These are phyloP conservation scores for Cynanchum wilfordii DNA, from an alignment of 257 asterid species.

Conservation along the genomic window DNA sequence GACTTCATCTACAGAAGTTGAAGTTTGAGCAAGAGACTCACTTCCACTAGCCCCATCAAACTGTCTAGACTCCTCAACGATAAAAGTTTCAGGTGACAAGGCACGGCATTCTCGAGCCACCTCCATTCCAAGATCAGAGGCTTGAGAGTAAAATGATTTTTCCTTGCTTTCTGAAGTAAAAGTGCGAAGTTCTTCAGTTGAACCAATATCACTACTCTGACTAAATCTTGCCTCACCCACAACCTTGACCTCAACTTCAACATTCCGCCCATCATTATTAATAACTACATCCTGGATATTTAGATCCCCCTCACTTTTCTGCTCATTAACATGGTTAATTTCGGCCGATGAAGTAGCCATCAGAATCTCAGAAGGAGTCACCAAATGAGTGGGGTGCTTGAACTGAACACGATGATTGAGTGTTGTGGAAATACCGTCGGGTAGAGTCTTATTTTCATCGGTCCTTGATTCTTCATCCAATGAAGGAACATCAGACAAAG, in stretches of 20 bases:
- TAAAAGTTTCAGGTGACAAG: constrained; percentile 55
- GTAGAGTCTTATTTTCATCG: constrained; percentile 48
- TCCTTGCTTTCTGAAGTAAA: constrained; percentile 64
- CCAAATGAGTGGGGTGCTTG: constrained; percentile 96
- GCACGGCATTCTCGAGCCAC: constrained; percentile 71
- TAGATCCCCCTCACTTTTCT: constrained; percentile 48
- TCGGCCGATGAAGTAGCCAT: constrained; percentile 80
- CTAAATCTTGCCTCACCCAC: constrained; percentile 61
- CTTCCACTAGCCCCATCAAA: constrained; percentile 43
- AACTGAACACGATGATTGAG: constrained; percentile 57
- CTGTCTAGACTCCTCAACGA: constrained; percentile 56
- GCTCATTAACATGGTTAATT: constrained; percentile 45
- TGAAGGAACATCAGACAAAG: constrained; percentile 56
- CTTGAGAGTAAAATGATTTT: constrained; percentile 76
- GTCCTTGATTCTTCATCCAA: constrained; percentile 46
- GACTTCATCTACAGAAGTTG: constrained; percentile 43
- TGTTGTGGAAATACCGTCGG: constrained; percentile 52
- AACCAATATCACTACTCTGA: constrained; percentile 47
- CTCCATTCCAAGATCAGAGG: constrained; percentile 73
- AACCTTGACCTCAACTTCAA: constrained; percentile 70
- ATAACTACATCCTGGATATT: constrained; percentile 60
- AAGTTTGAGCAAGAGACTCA: constrained; percentile 38
- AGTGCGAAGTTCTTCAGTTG: constrained; percentile 50
- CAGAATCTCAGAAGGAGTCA: constrained; percentile 91
- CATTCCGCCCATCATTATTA: constrained; percentile 51